Evolutionary conservation across 805 yeast species (phyloP), one percentile per base, ranked within the genome.

Genomic region (Ogataea allantospora): DNA sequence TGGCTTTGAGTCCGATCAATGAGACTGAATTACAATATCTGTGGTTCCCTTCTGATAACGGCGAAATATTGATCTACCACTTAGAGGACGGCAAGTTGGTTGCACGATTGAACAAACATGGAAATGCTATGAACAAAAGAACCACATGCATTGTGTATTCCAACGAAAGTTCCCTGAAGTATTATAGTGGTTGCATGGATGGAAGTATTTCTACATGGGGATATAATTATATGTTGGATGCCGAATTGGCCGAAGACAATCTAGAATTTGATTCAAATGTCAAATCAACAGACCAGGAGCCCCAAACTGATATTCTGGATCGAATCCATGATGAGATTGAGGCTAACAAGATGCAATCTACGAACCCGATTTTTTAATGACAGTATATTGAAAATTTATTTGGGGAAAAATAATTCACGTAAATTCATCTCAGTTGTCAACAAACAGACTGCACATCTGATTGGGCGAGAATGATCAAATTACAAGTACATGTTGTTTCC

Each of bases 41-140:
- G 16, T 67, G 85, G 58, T 77, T 79, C 37, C 91, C 95, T 0
- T 79, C 88, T 0, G 93, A 85, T 48, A 79, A 70, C 43, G 88
- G 91, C 4, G 88, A 83, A 46, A 60, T 86, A 1, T 66, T 80
- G 27, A 68, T 83, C 33, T 79, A 70, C 42, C 61, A 83, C 13
- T 65, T 77, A 0, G 55, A 66, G 1, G 84, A 80, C 46, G 95
- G 93, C 0, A 78, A 75, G 45, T 55, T 83, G 30, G 71, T 81
- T 3, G 66, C 76, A 7, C 61, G 89, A 38, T 61, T 84, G n/a
- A 65, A 67, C 12, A 60, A 76, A 32, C 63, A 52, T 32, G 67
- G 72, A 4, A 50, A 35, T 13, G 17, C 40, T 4, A 4, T 68
- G 30, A 65, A 67, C 44, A 57, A 67, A 35, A 51, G 83, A 29